Evolutionary conservation across 2,329 filamentous ascomycete genomes (phyloP).

Genomic region (Fusarium brevicatenulatum): DNA sequence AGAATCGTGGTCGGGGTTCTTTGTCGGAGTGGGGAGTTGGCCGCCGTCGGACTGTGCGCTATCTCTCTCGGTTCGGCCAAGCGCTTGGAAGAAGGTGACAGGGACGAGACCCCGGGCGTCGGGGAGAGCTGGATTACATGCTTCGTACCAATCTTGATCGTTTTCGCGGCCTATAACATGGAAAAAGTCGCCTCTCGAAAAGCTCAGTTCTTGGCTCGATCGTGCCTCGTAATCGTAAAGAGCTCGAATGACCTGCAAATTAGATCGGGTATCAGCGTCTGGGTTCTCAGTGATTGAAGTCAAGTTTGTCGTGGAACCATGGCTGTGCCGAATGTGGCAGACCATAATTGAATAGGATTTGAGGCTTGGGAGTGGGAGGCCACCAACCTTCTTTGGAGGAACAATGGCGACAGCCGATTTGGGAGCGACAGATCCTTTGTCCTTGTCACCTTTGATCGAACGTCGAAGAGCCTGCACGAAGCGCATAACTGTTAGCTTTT

Average conservation of each 20-base stretch:
- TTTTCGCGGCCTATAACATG: conserved; percentile 97
- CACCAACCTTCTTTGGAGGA: conserved; percentile 87
- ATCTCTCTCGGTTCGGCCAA: conserved; percentile 92
- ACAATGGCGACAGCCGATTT: conserved; percentile 91
- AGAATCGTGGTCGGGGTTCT: conserved; percentile 84
- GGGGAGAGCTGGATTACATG: conserved; percentile 91
- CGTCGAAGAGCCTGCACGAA: conserved; percentile 77
- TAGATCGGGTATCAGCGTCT: conserved; percentile 33
- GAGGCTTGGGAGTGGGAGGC: conserved; percentile 20
- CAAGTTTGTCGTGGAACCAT: conserved; percentile 21
- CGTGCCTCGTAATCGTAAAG: conserved; percentile 91
- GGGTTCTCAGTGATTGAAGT: conserved; percentile 12
- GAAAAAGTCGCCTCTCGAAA: conserved; percentile 96
- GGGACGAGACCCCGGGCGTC: conserved; percentile 91
- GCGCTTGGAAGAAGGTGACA: conserved; percentile 90
- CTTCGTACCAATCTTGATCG: conserved; percentile 97
- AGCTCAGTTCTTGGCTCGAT: conserved; percentile 82
- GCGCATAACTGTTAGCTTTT: conserved; percentile 56
- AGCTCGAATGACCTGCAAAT: conserved; percentile 87
- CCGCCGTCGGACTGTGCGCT: conserved; percentile 76
- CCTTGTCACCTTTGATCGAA: conserved; percentile 91
- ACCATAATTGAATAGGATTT: conserved; percentile 21
- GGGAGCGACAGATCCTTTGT: conserved; percentile 79
- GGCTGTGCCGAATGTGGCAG: conserved; percentile 25
- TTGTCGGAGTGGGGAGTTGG: conserved; percentile 59